phyloP scores from a whole-genome alignment of 225 moss, liverwort and hornwort species.

The Lunularia cruciata region DNA sequence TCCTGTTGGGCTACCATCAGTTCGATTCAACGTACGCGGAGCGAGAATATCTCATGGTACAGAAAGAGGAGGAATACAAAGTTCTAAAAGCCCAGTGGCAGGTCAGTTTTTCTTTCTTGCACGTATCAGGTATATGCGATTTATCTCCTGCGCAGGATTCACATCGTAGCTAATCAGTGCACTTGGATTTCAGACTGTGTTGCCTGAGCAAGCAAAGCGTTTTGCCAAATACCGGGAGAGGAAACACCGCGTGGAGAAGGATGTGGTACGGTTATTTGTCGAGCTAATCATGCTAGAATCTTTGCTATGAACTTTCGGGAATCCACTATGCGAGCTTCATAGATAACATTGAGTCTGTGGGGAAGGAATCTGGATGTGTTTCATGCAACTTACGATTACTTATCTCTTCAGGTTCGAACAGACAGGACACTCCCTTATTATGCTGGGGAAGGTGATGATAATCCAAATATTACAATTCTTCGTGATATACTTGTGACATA shows the following conservation, averaged over 20 bases:
- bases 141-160: neutral
- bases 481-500: constrained; percentile 95
- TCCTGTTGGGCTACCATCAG: constrained; percentile 67
- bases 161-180: neutral
- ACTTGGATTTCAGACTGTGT: constrained; percentile 58
- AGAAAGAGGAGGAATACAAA: constrained; percentile 73
- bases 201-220: constrained; percentile 94
- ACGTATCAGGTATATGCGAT: neutral
- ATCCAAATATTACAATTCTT: constrained; percentile 68
- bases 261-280: constrained; percentile 64
- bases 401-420: constrained; percentile 71
- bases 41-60: constrained; percentile 55
- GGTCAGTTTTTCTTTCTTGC: constrained; percentile 35
- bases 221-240: constrained; percentile 97
- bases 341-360: neutral
- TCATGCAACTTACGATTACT: neutral
- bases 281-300: too few relatives aligned
- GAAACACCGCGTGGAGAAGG: constrained; percentile 96
- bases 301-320: neutral
- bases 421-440: constrained; percentile 86
- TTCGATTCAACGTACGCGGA: constrained; percentile 79
- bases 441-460: constrained; percentile 94
- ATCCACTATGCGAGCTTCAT: neutral
- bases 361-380: neutral
- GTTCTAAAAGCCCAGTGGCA: constrained; percentile 85